Evolutionary conservation across 441 rosid species (phyloP), one percentile per base, ranked within the genome.

Genomic region (Viola pubescens): DNA sequence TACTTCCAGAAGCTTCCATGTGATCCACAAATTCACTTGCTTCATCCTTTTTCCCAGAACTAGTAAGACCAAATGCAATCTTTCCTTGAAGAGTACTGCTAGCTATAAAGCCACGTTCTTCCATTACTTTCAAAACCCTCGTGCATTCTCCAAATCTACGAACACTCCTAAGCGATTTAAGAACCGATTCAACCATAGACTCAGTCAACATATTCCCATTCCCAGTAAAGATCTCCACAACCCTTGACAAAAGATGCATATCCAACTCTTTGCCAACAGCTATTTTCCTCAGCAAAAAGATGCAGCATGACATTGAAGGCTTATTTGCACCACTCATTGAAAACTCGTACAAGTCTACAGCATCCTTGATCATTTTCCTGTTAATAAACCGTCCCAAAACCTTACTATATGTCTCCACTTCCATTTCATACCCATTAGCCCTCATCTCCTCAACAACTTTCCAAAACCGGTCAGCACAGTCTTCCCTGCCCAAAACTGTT

Each of bases 401-500:
- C 63, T 56, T 75, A 54, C 16, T 76, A 66, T 60, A 86, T 8
- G 97, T 86, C 60, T 81, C 89, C 64, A 47, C 52, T 49, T 86
- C 89, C 87, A 89, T 77, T 70, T 84, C 87, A 67, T 66, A 78
- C 42, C 88, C 88, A 6, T 58, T 70, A 56, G 52, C 70, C 68
- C 71, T 84, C 87, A 89, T 84, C 67, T 89, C 96, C 50, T 75
- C 75, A 3, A 83, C 58, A 63, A 87, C 67, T 68, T 85, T 84
- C 85, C 88, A 83, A 67, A 92, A 89, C 55, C 92, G 77, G 69
- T 89, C 97, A 4, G 81, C 65, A 59, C 73, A 85, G 50, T 85
- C 91, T 62, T 85, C 94, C 64, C 80, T 84, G 19, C 96, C 97
- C 68, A 92, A 70, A 54, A 84, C 78, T 67, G 77, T 73, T 7